phyloP scores from a whole-genome alignment of 2,329 filamentous ascomycete genomes.

The Metarhizium brunneum region DNA sequence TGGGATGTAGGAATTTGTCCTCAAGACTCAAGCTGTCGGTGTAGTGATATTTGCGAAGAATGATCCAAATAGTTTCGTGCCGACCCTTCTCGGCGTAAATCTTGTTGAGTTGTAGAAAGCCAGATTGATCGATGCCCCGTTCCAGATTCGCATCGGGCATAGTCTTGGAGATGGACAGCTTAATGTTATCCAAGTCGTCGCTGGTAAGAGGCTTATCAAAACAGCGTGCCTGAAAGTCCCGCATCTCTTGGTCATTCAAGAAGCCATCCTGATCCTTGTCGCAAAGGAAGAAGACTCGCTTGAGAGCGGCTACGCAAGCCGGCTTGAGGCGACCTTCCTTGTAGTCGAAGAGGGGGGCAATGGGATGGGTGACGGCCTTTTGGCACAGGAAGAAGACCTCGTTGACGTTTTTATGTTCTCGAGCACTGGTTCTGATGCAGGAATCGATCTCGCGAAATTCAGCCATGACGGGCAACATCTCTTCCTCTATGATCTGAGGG shows the following conservation, averaged over 20 bases:
- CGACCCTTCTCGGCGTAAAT: slow-evolving; percentile 95
- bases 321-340: slow-evolving; percentile 87
- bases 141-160: slow-evolving; percentile 53
- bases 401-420: slow-evolving; percentile 88
- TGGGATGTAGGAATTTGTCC: slow-evolving; percentile 84
- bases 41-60: slow-evolving; percentile 88
- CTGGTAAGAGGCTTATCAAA: slow-evolving; percentile 79
- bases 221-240: slow-evolving; percentile 82
- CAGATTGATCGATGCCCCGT: slow-evolving; percentile 68
- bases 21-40: slow-evolving; percentile 90
- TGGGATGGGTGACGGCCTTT: slow-evolving; percentile 94
- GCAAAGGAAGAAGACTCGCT: slow-evolving; percentile 88
- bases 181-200: slow-evolving; percentile 85
- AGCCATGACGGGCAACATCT: slow-evolving; percentile 96
- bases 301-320: slow-evolving; percentile 75
- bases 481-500: slow-evolving; percentile 82
- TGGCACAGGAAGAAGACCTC: slow-evolving; percentile 97
- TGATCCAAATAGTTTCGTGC: slow-evolving; percentile 98
- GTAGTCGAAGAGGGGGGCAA: slow-evolving; percentile 91
- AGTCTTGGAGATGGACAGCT: slow-evolving; percentile 67
- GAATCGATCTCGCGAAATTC: slow-evolving; percentile 99
- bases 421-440: slow-evolving; percentile 87
- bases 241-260: slow-evolving; percentile 81
- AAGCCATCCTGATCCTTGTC: slow-evolving; percentile 95
- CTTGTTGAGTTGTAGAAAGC: slow-evolving; percentile 87